phyloP scores from a whole-genome alignment of 1,284 basidiomycete species.

The Tremellales sp. region DNA sequence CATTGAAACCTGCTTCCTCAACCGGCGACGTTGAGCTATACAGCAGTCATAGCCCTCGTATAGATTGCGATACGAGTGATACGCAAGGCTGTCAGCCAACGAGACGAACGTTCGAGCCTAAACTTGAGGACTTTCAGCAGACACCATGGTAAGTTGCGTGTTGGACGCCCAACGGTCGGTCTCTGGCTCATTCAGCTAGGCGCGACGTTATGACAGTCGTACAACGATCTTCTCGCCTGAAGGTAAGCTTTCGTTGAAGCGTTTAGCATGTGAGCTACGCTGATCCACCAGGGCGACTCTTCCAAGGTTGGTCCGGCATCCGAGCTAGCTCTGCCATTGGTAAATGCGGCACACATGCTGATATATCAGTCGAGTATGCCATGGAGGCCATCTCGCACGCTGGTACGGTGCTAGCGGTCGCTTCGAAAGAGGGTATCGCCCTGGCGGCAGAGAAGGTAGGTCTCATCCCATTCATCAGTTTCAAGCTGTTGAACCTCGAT shows the following conservation, averaged over 20 bases:
- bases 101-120: background rate
- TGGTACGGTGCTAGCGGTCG: conserved; percentile 87
- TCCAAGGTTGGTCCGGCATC: conserved; percentile 72
- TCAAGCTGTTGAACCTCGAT: conserved; percentile 3
- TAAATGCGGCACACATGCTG: background rate
- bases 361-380: conserved; percentile 81
- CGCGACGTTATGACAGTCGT: conserved; percentile 81
- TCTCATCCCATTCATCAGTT: background rate
- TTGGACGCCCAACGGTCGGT: background rate
- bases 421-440: conserved; percentile 94
- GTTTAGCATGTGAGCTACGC: conserved; percentile 15
- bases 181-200: conserved; percentile 51
- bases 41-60: background rate
- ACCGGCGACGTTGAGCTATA: background rate
- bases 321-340: too few relatives aligned
- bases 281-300: conserved; percentile 64
- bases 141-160: background rate
- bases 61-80: background rate
- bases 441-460: conserved; percentile 87
- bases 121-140: too few relatives aligned
- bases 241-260: conserved; percentile 57
- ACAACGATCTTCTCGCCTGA: conserved; percentile 96
- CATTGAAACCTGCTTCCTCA: background rate
- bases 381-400: conserved; percentile 99
- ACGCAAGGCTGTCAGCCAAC: background rate